phyloP scores from a whole-genome alignment of 2,329 filamentous ascomycete genomes.

The Alternaria atra region DNA sequence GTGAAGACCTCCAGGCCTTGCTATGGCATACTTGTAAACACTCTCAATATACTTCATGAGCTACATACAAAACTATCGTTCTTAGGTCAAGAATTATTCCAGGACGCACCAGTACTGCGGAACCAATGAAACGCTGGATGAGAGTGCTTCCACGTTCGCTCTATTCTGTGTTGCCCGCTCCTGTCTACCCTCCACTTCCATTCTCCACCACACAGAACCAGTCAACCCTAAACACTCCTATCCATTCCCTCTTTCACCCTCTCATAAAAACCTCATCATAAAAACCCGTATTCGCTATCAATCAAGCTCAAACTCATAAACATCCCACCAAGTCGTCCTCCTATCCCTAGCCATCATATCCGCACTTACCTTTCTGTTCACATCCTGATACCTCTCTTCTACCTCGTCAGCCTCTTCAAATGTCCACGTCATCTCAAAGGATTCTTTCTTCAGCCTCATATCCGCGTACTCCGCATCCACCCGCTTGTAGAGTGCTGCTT shows the following conservation, averaged over 20 bases:
- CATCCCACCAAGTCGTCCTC: neutral
- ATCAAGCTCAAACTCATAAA: neutral
- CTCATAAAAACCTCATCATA: neutral
- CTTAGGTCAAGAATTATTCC: neutral
- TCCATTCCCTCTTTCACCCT: neutral
- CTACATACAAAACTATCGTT: neutral
- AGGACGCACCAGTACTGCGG: neutral
- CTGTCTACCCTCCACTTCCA: neutral
- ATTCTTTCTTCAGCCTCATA: conserved; percentile 1
- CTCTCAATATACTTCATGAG: neutral
- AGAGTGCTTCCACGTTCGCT: neutral
- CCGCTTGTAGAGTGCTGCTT: neutral
- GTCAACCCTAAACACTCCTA: neutral
- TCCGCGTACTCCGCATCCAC: neutral
- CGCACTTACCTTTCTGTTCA: neutral
- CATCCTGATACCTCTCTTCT: neutral
- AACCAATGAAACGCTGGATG: neutral
- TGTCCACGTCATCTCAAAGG: neutral
- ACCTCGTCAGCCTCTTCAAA: neutral
- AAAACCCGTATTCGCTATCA: neutral
- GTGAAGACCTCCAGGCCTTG: neutral
- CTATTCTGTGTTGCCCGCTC: neutral
- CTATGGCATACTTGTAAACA: neutral
- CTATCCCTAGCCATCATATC: neutral
- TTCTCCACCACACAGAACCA: neutral